phyloP scores from a whole-genome alignment of 768 basidiomycete genomes.

The Termitomyces sp. region DNA sequence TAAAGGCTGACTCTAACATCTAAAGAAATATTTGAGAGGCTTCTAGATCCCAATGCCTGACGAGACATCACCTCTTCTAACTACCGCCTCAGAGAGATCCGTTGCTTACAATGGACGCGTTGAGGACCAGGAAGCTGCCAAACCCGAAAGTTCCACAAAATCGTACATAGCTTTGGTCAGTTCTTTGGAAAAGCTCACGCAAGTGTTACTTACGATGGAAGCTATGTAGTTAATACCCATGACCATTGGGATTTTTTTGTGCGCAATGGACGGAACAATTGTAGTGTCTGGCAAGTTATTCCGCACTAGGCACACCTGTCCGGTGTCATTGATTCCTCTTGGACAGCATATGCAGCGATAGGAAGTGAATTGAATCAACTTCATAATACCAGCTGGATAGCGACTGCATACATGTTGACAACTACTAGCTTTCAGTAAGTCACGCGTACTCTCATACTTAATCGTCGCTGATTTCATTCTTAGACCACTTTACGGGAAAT shows the following conservation, averaged over 20 bases:
- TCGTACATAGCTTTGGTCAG: conserved; percentile 20
- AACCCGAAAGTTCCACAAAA: conserved; percentile 3
- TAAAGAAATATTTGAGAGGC: neutral
- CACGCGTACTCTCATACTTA: neutral
- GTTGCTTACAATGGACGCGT: conserved; percentile 9
- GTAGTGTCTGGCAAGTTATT: conserved; percentile 35
- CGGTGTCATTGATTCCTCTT: neutral
- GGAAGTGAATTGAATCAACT: conserved; percentile 56
- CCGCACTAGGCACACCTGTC: neutral
- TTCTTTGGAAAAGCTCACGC: neutral
- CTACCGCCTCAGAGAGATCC: neutral
- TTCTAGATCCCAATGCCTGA: conserved; percentile 23
- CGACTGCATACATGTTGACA: conserved; percentile 57
- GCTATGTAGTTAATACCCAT: conserved; percentile 34
- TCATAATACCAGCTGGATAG: conserved; percentile 63
- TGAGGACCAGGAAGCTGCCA: conserved; percentile 7
- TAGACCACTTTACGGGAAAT: conserved; percentile 60
- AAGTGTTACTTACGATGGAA: neutral
- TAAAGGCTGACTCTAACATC: neutral
- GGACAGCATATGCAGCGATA: conserved; percentile 44
- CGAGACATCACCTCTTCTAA: conserved; percentile 29
- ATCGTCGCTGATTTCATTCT: neutral
- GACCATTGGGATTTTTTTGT: conserved; percentile 41
- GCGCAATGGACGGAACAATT: conserved; percentile 45
- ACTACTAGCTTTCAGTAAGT: conserved; percentile 56